Evolutionary conservation across 192 early-diverging fungal genomes (phyloP).

Genomic region (Backusella mclennaniae): DNA sequence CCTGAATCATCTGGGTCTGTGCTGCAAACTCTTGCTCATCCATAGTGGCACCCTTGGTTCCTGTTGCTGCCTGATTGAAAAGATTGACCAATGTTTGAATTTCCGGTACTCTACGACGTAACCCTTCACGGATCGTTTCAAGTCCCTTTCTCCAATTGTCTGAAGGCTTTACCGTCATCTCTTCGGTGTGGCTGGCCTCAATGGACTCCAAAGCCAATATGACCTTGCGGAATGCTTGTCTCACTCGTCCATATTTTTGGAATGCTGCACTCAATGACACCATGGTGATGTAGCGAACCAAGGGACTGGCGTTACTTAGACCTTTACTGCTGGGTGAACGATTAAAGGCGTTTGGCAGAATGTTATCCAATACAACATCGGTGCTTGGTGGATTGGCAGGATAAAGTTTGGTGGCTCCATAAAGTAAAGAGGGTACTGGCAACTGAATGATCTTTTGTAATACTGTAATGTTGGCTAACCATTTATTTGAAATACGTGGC

Average conservation of each 20-base stretch:
- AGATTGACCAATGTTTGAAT: conserved; percentile 62
- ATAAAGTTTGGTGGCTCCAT: conserved; percentile 37
- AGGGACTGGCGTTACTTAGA: conserved; percentile 59
- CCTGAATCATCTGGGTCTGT: conserved; percentile 50
- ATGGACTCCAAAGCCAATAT: conserved; percentile 26
- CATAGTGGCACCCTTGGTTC: conserved; percentile 34
- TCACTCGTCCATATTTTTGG: conserved; percentile 51
- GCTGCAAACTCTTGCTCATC: conserved; percentile 37
- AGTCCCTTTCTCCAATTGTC: conserved; percentile 27
- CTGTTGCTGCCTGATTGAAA: conserved; percentile 32
- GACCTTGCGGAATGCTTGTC: conserved; percentile 32
- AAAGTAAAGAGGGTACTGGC: conserved; percentile 59
- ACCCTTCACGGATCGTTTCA: conserved; percentile 50
- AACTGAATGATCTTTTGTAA: conserved; percentile 67
- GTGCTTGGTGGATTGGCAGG: conserved; percentile 56
- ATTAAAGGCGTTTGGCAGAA: conserved; percentile 59
- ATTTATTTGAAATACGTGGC: conserved; percentile 65
- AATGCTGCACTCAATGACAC: conserved; percentile 56
- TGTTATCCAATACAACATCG: conserved; percentile 61
- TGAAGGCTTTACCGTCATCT: conserved; percentile 13
- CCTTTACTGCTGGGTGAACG: conserved; percentile 55
- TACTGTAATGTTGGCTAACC: conserved; percentile 77
- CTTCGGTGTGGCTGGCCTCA: background rate
- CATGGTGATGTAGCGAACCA: conserved; percentile 64
- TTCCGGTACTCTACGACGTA: conserved; percentile 68